Evolutionary conservation across 225 moss, liverwort and hornwort genomes (phyloP), one percentile per base, ranked within the genome.

Genomic region (Takakia lepidozioides): DNA sequence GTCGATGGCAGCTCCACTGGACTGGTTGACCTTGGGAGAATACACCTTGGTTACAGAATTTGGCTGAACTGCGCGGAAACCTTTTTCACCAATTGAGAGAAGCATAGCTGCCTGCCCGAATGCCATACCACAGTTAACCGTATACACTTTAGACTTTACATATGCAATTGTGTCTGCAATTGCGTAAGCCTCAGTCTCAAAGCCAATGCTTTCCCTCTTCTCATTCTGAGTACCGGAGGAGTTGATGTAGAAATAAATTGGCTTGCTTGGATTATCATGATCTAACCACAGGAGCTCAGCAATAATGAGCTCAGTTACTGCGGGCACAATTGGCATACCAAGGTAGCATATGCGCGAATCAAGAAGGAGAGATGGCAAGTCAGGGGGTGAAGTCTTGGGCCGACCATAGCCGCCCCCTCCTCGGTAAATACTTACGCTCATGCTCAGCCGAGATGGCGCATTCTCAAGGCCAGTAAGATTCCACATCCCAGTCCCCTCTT

Each of bases 61-160:
- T 0, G 98, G 98, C 63, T 98, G 98, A 15, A 91, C 78, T 8
- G 98, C 98, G 58, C 98, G 91, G 49, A 29, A 98, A 0, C 98
- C 98, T 67, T 98, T 98, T 27, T 81, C 74, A 3, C 98, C 91
- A 19, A 91, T 91, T 7, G 98, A 91, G 39, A 98, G 62, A 45
- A 98, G 62, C 98, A 98, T 98, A 10, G 91, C 98, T 49, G 98
- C 98, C 64, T 98, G 98, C 27, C 98, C 98, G 38, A 85, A 98
- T 16, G 98, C 91, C 67, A 84, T 87, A 11, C 98, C 98, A 48
- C 98, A 98, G 37, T 98, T 98, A 30, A 98, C 85, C 21, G 98
- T 98, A 58, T 85, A 98, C 30, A 98, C 98, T 49, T 83, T 76
- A 48, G 98, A 77, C 64, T 98, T 98, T 10, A 98, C 98, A 41